Conservation (phyloP, 1,284 basidiomycete genomes). For the Erythrobasidium hasegawianum region DNA sequence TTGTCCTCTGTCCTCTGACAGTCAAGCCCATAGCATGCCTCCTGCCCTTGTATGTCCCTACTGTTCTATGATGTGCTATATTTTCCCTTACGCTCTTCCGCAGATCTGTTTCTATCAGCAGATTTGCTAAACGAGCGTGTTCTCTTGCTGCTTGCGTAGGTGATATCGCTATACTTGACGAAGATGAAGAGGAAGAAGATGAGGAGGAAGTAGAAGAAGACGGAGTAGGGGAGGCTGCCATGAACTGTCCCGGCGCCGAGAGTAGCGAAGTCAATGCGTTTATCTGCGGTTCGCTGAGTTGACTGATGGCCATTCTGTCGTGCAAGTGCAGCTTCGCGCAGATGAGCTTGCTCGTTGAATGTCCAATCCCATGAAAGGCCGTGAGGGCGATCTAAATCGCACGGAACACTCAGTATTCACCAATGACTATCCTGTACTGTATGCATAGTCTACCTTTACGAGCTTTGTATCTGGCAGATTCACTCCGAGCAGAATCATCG, state of each 20-base stretch:
- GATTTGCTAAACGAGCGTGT: constrained; percentile 61
- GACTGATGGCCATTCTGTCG: constrained; percentile 64
- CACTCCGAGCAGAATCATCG: constrained; percentile 63
- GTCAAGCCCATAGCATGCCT: constrained; percentile 83
- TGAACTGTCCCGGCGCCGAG: constrained; percentile 66
- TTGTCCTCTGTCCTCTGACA: constrained; percentile 83
- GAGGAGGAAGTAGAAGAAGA: not conserved
- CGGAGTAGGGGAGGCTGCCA: constrained; percentile 4
- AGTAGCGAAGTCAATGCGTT: constrained; percentile 81
- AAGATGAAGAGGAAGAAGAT: constrained; percentile 13
- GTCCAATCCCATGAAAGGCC: constrained; percentile 76
- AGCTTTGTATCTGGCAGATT: constrained; percentile 65
- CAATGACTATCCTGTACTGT: not conserved
- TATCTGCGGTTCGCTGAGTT: constrained; percentile 72
- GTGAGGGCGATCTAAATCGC: constrained; percentile 79
- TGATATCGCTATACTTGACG: too few relatives aligned
- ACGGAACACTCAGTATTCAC: not conserved
- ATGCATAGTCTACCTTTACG: constrained; percentile 56
- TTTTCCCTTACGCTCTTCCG: constrained; percentile 74
- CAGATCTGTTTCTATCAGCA: constrained; percentile 79
- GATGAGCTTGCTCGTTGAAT: constrained; percentile 66
- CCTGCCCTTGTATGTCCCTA: constrained; percentile 80
- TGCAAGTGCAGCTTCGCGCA: constrained; percentile 86
- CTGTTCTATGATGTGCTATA: constrained; percentile 81
- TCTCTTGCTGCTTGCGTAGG: constrained; percentile 32